phyloP scores from a whole-genome alignment of 129 eudicot species.

The Flaveria linearis region DNA sequence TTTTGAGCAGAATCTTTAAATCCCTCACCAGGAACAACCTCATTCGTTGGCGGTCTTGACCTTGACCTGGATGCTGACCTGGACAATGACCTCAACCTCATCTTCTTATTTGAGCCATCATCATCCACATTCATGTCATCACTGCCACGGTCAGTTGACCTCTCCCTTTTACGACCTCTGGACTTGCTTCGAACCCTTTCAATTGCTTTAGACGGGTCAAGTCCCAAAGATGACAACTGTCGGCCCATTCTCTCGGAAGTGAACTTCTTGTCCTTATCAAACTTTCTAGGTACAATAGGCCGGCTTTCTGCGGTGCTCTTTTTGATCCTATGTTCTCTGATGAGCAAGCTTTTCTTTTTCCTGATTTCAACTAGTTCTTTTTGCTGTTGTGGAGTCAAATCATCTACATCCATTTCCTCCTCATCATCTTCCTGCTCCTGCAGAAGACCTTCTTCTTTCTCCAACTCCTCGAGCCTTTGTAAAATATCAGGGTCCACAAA shows the following conservation, averaged over 20 bases:
- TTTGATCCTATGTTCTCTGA: constrained; percentile 76
- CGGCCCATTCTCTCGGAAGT: constrained; percentile 84
- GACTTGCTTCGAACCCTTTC: constrained; percentile 77
- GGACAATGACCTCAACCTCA: constrained; percentile 51
- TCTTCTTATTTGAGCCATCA: constrained; percentile 60
- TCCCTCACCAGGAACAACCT: constrained; percentile 86
- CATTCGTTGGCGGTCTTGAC: constrained; percentile 64
- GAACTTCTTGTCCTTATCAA: constrained; percentile 66
- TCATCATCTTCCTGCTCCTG: constrained; percentile 66
- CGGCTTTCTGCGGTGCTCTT: constrained; percentile 89
- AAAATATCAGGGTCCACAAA: constrained; percentile 86
- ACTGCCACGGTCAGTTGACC: constrained; percentile 48
- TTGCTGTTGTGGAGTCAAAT: constrained; percentile 65
- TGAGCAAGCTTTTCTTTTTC: constrained; percentile 76
- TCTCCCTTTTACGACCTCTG: constrained; percentile 89
- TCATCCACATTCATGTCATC: constrained; percentile 70
- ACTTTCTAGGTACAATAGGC: constrained; percentile 78
- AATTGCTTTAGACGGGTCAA: constrained; percentile 72
- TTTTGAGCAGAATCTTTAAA: constrained; percentile 69
- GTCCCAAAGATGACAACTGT: constrained; percentile 65
- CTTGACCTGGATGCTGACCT: constrained; percentile 54
- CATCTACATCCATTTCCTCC: constrained; percentile 73
- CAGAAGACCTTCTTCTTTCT: constrained; percentile 75
- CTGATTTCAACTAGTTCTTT: constrained; percentile 63
- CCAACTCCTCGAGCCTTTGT: constrained; percentile 86